These are phyloP conservation scores for Aspergillus texensis DNA, from an alignment of 2,329 filamentous ascomycete species.

Conservation along the genomic window DNA sequence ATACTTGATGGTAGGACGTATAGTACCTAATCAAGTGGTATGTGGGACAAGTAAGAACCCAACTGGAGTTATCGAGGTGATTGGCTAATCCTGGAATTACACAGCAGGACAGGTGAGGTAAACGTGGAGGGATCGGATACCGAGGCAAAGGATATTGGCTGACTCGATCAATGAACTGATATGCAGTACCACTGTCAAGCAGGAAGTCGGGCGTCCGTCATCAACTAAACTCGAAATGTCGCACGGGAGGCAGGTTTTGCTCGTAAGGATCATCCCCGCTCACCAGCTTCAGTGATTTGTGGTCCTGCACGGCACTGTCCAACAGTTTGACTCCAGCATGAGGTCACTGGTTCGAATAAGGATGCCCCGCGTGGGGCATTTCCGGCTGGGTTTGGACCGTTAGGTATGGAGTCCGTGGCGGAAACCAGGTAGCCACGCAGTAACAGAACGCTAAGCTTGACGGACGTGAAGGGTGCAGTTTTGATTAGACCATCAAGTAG, in stretches of 20 bases:
- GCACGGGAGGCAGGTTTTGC: background rate
- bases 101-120: background rate
- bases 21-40: background rate
- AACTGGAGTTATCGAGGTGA: background rate
- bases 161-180: background rate
- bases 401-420: background rate
- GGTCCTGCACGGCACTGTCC: constrained; percentile 6
- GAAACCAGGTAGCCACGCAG: background rate
- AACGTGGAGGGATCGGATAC: background rate
- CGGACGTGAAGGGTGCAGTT: background rate
- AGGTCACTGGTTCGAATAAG: background rate
- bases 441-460: background rate
- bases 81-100: background rate
- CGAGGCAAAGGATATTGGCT: background rate
- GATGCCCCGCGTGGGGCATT: background rate
- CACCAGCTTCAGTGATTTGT: background rate
- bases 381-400: background rate
- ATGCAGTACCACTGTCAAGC: constrained; percentile 1
- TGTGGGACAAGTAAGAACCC: background rate
- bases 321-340: constrained; percentile 4
- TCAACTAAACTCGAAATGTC: constrained; percentile 1
- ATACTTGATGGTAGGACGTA: background rate
- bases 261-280: background rate
- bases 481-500: background rate
- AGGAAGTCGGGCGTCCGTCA: background rate